Base-by-base conservation (phyloP, 2,329 filamentous ascomycete genomes). In the Aspergillus fumigatiaffinis region DNA sequence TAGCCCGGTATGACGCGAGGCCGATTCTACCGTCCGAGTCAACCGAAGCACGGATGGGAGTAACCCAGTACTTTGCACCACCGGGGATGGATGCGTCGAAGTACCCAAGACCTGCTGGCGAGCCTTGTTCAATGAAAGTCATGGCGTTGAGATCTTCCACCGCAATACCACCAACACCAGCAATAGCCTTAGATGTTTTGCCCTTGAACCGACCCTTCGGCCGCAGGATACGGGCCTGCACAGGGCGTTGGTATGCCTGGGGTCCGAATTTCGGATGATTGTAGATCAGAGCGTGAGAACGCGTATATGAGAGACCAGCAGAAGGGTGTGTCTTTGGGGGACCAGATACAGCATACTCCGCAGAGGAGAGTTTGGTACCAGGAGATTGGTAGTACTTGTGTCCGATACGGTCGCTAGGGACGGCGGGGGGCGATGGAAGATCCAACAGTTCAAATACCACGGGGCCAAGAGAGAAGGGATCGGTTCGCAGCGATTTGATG, bases 241-340 rank as follows among this genome's bases (percentile, higher is more conserved):
- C 76, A 0, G 85, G 85, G 4, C 78, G 66, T 25, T 76, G 76
- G 28, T 74, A 66, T 2, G 72, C 71, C 65, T 86, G 85, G 9
- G 86, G 86, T 3, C 86, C 86, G 63, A 82, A 81, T 29, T 81
- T 68, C 2, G 85, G 83, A 66, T 87, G 84, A 66, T 87, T 88
- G 63, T 79, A 74, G 48, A 84, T 72, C 65, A 81, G 76, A 23
- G 82, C 76, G 54, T 79, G 77, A 12, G 82, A 82, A 51, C 83
- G 80, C 3, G 83, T 73, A 68, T 89, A 88, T 14, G 82, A 82
- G 4, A 89, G 75, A 60, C 86, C 86, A 4, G 83, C 86, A 3
- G 83, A 86, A 2, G 86, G 86, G 70, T 89, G 86, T 7, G 86
- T 88, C 57, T 80, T 81, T 1, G 84, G 83, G 21, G 83, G 83